Evolutionary conservation across 352 stramenopile genomes (phyloP), one percentile per base, ranked within the genome.

Genomic region (Globisporangium carolinianum): DNA sequence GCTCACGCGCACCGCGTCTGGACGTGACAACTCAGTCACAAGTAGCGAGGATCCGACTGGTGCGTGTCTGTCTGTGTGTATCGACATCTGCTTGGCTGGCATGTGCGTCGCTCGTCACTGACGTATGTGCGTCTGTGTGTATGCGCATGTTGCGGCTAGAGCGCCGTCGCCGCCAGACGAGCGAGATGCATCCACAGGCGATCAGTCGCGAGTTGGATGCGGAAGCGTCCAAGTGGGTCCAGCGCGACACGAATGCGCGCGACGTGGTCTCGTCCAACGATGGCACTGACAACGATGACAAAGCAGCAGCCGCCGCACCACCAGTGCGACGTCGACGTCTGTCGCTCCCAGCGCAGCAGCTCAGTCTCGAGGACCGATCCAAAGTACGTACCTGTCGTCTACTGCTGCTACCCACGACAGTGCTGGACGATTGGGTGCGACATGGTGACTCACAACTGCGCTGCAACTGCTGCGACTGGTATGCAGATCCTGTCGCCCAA

Each of bases 141-240:
- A 1, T 49, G 8, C 7, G 15, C 32, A 10, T 51, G 4, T 5
- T 50, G 18, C 41, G 37, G 15, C 18, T 32, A 72, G 76, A 79
- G 14, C 63, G 70, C 12, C 60, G 63, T 8, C 73, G 83, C 8
- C 77, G 74, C 8, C 57, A 80, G 54, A 89, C 81, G 6, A 90
- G 71, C 52, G 83, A 94, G 60, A 90, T 89, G 75, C 83, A 94
- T 46, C 81, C 83, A 5, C 76, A 85, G 51, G 83, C 83, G 8
- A 81, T 90, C 41, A 71, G 73, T n/a, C 73, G 69, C 17, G 72
- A 80, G 11, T 55, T 90, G 38, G 76, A 88, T 48, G 76, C 81
- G 50, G 77, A 87, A 69, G 81, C 82, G 0, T 63, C 71, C 15
- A 87, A 86, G 41, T 89, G 78, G 81, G 73, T 86, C 55, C 61